phyloP scores from a whole-genome alignment of 805 yeast genomes.

The Yamadazyma takamatsuzukensis region DNA sequence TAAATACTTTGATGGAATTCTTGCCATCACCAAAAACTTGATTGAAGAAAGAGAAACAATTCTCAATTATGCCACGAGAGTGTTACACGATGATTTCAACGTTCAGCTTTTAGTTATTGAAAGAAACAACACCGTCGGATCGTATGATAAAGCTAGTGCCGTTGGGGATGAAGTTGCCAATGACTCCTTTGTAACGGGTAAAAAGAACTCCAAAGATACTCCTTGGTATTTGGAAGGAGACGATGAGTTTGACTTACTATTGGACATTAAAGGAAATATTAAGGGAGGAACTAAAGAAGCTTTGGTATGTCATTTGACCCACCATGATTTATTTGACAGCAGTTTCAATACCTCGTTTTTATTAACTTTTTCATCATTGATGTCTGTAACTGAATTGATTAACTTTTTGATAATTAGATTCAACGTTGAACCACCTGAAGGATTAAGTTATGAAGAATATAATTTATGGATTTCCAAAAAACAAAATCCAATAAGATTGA shows the following conservation, averaged over 20 bases:
- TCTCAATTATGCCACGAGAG: slow-evolving; percentile 69
- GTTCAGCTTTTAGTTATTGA: slow-evolving; percentile 52
- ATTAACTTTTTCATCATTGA: slow-evolving; percentile 71
- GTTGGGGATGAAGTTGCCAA: slow-evolving; percentile 17
- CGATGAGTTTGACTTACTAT: slow-evolving; percentile 50
- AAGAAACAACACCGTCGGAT: slow-evolving; percentile 38
- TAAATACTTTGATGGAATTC: slow-evolving; percentile 30
- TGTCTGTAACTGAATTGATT: slow-evolving; percentile 61
- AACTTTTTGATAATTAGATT: slow-evolving; percentile 60
- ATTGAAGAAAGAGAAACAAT: slow-evolving; percentile 69
- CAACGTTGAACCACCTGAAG: slow-evolving; percentile 79
- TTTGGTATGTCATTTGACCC: slow-evolving; percentile 74
- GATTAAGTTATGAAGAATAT: slow-evolving; percentile 77
- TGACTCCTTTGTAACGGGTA: slow-evolving; percentile 19
- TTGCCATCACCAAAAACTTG: slow-evolving; percentile 49
- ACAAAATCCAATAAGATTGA: slow-evolving; percentile 59
- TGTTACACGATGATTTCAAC: slow-evolving; percentile 71
- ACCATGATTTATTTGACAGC: slow-evolving; percentile 61
- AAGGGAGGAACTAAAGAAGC: slow-evolving; percentile 85
- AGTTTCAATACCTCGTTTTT: slow-evolving; percentile 67
- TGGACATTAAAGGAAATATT: slow-evolving; percentile 66
- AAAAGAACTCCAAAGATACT: slow-evolving; percentile 34
- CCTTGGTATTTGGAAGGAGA: slow-evolving; percentile 77
- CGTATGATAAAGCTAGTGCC: slow-evolving; percentile 33
- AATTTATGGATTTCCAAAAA: slow-evolving; percentile 71